Evolutionary conservation across 176 grass and related monocot species (phyloP).

Genomic region (Oryza nivara): DNA sequence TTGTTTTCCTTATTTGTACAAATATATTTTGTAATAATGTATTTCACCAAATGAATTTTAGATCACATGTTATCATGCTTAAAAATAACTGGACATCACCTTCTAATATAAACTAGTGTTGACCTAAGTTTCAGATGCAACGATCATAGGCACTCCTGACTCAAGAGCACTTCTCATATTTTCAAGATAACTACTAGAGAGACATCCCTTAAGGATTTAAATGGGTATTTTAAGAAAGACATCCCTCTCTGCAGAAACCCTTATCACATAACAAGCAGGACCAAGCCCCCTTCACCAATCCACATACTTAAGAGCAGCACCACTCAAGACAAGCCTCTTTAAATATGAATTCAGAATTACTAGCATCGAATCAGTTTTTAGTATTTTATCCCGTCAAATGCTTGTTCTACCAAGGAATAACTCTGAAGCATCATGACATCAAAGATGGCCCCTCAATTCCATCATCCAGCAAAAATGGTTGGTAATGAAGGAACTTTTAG

Average conservation of each 20-base stretch:
- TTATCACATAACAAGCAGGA: background rate
- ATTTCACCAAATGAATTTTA: background rate
- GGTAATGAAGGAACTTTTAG: background rate
- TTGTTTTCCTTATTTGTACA: background rate
- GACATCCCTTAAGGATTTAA: background rate
- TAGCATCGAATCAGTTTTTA: background rate
- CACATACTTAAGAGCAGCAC: background rate
- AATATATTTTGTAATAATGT: slow-evolving; percentile 2
- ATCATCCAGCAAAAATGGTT: slow-evolving; percentile 1
- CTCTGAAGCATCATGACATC: slow-evolving; percentile 2
- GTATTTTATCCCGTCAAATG: slow-evolving; percentile 21
- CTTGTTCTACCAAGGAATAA: background rate
- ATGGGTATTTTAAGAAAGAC: background rate
- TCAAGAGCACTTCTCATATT: background rate
- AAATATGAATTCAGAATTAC: slow-evolving; percentile 3
- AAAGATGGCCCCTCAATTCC: background rate
- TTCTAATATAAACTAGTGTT: background rate
- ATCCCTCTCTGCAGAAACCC: slow-evolving; percentile 6
- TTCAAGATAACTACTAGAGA: background rate
- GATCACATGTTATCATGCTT: background rate
- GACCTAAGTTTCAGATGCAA: slow-evolving; percentile 26
- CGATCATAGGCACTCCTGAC: background rate
- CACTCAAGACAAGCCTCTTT: slow-evolving; percentile 17
- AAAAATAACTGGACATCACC: background rate
- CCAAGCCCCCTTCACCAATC: background rate